Conservation (phyloP, 1,284 basidiomycete genomes). For the Tilletia indica region DNA sequence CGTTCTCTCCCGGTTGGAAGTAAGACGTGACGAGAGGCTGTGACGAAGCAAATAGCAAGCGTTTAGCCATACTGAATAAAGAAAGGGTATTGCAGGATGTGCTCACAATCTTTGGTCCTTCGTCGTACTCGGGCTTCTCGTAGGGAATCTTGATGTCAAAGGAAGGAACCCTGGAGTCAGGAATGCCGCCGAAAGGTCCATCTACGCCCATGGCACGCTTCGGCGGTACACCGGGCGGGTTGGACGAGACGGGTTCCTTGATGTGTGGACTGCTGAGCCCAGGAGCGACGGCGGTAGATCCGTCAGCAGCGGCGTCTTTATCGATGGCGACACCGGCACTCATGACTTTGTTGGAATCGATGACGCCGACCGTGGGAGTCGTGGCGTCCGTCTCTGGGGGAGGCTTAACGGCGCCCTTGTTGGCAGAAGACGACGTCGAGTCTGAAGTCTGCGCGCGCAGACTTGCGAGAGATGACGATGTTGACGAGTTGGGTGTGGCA, state of each 20-base stretch:
- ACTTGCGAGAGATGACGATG: constrained; percentile 9
- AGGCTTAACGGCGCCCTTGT: neutral
- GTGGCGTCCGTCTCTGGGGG: constrained; percentile 27
- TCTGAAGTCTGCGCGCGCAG: neutral
- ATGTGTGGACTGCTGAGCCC: constrained; percentile 7
- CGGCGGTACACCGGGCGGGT: constrained; percentile 40
- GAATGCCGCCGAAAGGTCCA: too few relatives aligned
- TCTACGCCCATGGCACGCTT: too few relatives aligned
- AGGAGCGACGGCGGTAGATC: neutral
- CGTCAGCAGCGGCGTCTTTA: constrained; percentile 10
- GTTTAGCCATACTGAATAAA: neutral
- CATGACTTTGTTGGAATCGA: constrained; percentile 26
- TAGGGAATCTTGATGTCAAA: constrained; percentile 48
- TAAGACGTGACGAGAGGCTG: constrained; percentile 40
- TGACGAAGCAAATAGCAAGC: constrained; percentile 1
- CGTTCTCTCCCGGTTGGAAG: constrained; percentile 27
- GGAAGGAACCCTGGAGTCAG: neutral
- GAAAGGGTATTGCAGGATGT: neutral
- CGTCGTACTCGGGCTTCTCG: constrained; percentile 27
- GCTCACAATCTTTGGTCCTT: constrained; percentile 31
- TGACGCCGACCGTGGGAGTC: constrained; percentile 35
- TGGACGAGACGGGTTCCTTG: constrained; percentile 26
- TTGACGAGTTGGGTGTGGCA: neutral
- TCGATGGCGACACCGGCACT: constrained; percentile 2
- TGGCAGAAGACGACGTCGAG: neutral